phyloP scores from a whole-genome alignment of 202 grass and related monocot species.

The Miscanthus sacchariflorus region DNA sequence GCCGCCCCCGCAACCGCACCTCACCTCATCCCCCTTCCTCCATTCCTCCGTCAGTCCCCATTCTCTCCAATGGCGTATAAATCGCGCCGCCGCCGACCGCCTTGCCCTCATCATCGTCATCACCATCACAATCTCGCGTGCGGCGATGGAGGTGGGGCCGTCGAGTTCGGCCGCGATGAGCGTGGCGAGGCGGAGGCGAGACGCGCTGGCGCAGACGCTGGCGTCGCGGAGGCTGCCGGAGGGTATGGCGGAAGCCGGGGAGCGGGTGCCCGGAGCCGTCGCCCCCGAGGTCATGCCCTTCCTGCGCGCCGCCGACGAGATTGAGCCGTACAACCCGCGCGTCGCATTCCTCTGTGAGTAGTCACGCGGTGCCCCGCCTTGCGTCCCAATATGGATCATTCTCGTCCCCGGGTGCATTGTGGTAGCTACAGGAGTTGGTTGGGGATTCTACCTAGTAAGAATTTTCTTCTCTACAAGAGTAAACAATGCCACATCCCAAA shows the following conservation, averaged over 20 bases:
- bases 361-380: background rate
- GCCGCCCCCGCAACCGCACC: constrained; percentile 41
- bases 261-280: constrained; percentile 50
- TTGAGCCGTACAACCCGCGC: constrained; percentile 53
- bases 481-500: background rate
- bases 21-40: background rate
- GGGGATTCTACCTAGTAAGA: background rate
- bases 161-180: constrained; percentile 6
- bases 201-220: constrained; percentile 48
- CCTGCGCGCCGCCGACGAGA: constrained; percentile 58
- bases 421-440: background rate
- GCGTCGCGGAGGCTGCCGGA: constrained; percentile 53
- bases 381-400: background rate
- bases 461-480: background rate
- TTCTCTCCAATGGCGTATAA: constrained; percentile 50
- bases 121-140: background rate
- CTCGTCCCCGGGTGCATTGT: background rate
- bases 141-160: constrained; percentile 34
- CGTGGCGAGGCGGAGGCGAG: constrained; percentile 29
- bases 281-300: constrained; percentile 63
- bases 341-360: constrained; percentile 63
- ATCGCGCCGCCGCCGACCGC: constrained; percentile 27
- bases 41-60: background rate
- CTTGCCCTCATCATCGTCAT: background rate
- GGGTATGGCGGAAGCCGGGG: constrained; percentile 42